Base-by-base conservation (phyloP, 192 early-diverging fungal genomes). In the Rhizophagus clarus region DNA sequence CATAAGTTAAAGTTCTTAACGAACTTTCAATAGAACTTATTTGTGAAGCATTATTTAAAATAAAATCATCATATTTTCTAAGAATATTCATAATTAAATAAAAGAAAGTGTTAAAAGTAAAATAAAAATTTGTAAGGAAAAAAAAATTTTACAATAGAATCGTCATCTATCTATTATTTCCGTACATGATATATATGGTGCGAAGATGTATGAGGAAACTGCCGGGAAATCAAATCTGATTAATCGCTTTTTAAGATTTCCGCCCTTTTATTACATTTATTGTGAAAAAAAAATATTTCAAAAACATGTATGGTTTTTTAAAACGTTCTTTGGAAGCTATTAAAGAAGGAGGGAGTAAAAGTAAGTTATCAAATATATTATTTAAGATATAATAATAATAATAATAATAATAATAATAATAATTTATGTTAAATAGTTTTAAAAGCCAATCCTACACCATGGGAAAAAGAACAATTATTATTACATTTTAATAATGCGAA, bases 21-120 rank as follows among this genome's bases (percentile, higher is more conserved):
- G 92, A 89, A 83, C 92, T 93, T 83, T 99, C 97, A 64, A 99
- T 92, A 49, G 91, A 92, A 61, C 90, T 93, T 74, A 99, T 91
- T 82, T 96, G 93, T 26, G 95, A 89, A 2, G 96, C 96, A 87
- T 97, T 96, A 81, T 92, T 90, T 80, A 95, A 86, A 56, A 97
- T 88, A 82, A 96, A 95, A 45, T 89, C 81, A 51, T 95, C 92
- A 87, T 97, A 97, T 74, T 89, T 91, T 76, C 90, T 81, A n/a
- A 93, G 70, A 63, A 91, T 82, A 75, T 87, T 83, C 88, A 90
- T 88, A 69, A 37, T 29, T 69, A 29, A 69, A n/a, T 29, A 29
- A 15, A 32, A 56, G 6, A 56, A 20, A 56, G 17, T 1, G 12
- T 17, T 14, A 4, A 51, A 51, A 17, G 8, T 11, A 51, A 17